Evolutionary conservation across 768 basidiomycete species (phyloP).

Genomic region (Russula lepida): DNA sequence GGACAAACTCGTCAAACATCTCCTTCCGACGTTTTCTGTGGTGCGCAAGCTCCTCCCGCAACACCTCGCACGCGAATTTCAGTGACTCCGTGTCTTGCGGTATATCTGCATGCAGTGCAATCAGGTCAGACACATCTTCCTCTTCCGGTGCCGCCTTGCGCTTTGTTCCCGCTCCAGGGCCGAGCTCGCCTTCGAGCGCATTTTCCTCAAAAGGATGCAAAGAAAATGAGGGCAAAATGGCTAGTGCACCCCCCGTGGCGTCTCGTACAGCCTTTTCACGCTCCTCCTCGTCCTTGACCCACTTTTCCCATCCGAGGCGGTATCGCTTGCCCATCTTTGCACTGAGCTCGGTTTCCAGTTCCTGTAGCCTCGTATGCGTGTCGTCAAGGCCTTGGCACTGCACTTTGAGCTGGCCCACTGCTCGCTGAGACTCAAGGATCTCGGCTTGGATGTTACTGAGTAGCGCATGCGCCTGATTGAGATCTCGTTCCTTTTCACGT

Average conservation of each 20-base stretch:
- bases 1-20: conserved; percentile 68
- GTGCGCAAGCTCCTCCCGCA: conserved; percentile 57
- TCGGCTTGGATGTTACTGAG: conserved; percentile 83
- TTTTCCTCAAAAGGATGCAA: conserved; percentile 28
- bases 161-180: conserved; percentile 28
- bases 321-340: conserved; percentile 76
- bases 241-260: conserved; percentile 49
- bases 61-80: conserved; percentile 45
- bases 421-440: conserved; percentile 75
- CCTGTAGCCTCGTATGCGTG: conserved; percentile 48
- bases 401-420: conserved; percentile 57
- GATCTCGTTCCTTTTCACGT: conserved; percentile 84
- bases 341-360: conserved; percentile 56
- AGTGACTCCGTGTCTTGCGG: conserved; percentile 51
- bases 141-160: conserved; percentile 37
- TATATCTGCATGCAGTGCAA: conserved; percentile 46
- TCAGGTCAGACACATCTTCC: conserved; percentile 60
- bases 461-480: conserved; percentile 80
- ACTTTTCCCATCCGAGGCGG: conserved; percentile 86
- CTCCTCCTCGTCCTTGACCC: conserved; percentile 77
- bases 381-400: conserved; percentile 61
- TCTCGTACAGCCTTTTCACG: conserved; percentile 65
- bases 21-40: conserved; percentile 60
- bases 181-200: conserved; percentile 6
- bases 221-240: conserved; percentile 35